phyloP scores from a whole-genome alignment of 2,329 filamentous ascomycete genomes.

The Seiridium unicorne region DNA sequence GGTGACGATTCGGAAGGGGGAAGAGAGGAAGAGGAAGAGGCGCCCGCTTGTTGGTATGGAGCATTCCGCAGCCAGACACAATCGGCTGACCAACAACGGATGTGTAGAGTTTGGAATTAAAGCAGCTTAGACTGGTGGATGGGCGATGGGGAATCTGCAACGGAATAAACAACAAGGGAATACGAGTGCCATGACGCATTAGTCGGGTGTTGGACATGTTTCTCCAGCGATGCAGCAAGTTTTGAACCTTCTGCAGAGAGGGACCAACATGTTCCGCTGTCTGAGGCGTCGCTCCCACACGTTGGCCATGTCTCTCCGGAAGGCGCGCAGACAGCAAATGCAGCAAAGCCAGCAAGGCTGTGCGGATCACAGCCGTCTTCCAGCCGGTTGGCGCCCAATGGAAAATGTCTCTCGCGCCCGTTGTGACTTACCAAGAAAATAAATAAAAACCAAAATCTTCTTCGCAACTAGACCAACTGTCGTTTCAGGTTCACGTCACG shows the following conservation, averaged over 20 bases:
- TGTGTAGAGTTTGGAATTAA: no score
- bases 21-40: background rate
- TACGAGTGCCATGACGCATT: background rate
- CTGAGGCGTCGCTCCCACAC: background rate
- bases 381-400: background rate
- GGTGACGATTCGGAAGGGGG: background rate
- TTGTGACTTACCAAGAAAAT: background rate
- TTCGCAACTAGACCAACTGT: background rate
- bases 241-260: no score
- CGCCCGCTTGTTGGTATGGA: background rate
- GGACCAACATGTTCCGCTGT: background rate
- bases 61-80: background rate
- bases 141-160: no score
- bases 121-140: no score
- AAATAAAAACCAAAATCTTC: background rate
- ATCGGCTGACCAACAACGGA: no score
- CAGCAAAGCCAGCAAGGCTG: background rate
- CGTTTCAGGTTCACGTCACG: background rate
- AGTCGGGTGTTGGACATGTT: background rate
- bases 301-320: background rate
- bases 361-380: background rate
- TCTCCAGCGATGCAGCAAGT: no score
- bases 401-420: background rate
- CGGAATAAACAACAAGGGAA: background rate
- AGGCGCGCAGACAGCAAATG: background rate